Percentiles rank a stretch among this genome's conserved stretches.
phyloP scores from a whole-genome alignment of 257 asterid genomes.

The Scutellaria minor region DNA sequence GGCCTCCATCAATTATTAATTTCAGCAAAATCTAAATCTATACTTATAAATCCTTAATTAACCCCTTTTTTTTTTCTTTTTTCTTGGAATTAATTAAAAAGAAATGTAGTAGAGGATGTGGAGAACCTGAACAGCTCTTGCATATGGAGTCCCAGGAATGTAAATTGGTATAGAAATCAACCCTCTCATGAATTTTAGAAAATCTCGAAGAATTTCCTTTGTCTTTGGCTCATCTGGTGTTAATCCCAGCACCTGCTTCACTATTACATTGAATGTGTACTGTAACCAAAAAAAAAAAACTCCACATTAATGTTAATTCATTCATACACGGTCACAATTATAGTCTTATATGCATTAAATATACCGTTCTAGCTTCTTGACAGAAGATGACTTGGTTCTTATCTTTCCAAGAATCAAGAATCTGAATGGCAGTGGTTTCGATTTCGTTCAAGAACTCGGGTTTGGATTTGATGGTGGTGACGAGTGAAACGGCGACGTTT shows the following conservation, averaged over 20 bases:
- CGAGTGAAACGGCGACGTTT: constrained; percentile 70
- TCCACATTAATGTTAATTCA: neutral
- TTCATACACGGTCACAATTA: neutral
- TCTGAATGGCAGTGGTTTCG: constrained; percentile 49
- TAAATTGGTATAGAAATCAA: constrained; percentile 64
- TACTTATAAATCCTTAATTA: neutral
- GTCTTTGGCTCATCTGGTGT: constrained; percentile 67
- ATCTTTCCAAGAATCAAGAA: constrained; percentile 65
- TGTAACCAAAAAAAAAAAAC: constrained; percentile 33
- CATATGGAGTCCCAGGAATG: constrained; percentile 81
- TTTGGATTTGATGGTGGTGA: constrained; percentile 60
- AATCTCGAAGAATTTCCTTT: constrained; percentile 61
- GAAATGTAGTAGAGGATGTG: constrained; percentile 4
- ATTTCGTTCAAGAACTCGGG: constrained; percentile 64
- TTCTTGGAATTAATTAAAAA: neutral
- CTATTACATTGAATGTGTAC: constrained; percentile 83
- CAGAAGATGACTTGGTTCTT: constrained; percentile 59
- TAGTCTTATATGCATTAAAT: neutral
- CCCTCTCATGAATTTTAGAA: constrained; percentile 69
- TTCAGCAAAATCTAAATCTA: constrained; percentile 11
- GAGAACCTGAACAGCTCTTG: constrained; percentile 80
- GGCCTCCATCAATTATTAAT: neutral
- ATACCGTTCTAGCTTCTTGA: constrained; percentile 76
- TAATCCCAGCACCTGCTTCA: constrained; percentile 76
- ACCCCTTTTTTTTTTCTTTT: neutral